A percentile compares a stretch with the other conserved stretches of the same genome.
Evolutionary conservation across 768 basidiomycete genomes (phyloP).

Genomic region (Lepiota venenata): DNA sequence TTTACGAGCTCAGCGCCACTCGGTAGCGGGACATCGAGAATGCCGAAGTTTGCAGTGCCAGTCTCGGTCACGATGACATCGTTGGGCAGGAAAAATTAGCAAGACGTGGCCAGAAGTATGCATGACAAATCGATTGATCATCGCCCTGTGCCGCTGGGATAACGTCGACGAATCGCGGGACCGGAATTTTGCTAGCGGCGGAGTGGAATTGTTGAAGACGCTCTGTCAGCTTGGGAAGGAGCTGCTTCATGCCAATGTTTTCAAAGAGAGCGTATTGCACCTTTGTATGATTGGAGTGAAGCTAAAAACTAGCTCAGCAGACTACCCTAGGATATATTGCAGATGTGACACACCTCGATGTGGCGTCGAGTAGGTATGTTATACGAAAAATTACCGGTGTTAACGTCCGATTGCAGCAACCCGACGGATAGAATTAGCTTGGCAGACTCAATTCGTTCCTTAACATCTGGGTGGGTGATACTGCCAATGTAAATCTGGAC

Average conservation of each 20-base stretch:
- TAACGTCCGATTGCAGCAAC: constrained; percentile 73
- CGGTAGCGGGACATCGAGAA: constrained; percentile 78
- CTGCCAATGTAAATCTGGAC: constrained; percentile 73
- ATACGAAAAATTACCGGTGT: constrained; percentile 86
- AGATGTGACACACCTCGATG: constrained; percentile 49
- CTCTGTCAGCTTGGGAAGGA: constrained; percentile 70
- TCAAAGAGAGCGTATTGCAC: constrained; percentile 63
- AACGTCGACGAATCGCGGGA: constrained; percentile 40
- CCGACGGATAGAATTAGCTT: constrained; percentile 78
- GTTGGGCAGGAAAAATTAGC: constrained; percentile 62
- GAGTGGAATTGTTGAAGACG: constrained; percentile 41
- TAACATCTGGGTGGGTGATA: constrained; percentile 61
- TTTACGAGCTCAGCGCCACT: constrained; percentile 59
- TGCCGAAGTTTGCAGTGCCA: constrained; percentile 83
- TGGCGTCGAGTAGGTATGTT: constrained; percentile 55
- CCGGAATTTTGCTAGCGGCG: constrained; percentile 37
- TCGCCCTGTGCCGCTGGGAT: constrained; percentile 46
- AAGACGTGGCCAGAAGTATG: constrained; percentile 83
- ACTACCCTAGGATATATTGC: not conserved
- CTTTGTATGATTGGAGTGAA: constrained; percentile 72
- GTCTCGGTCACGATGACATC: constrained; percentile 90
- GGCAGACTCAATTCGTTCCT: constrained; percentile 69
- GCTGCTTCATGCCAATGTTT: constrained; percentile 69
- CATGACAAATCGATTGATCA: constrained; percentile 60
- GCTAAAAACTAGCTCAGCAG: constrained; percentile 30